Conservation (phyloP, 371 early-diverging fungal genomes). For the Batrachochytrium dendrobatidis region DNA sequence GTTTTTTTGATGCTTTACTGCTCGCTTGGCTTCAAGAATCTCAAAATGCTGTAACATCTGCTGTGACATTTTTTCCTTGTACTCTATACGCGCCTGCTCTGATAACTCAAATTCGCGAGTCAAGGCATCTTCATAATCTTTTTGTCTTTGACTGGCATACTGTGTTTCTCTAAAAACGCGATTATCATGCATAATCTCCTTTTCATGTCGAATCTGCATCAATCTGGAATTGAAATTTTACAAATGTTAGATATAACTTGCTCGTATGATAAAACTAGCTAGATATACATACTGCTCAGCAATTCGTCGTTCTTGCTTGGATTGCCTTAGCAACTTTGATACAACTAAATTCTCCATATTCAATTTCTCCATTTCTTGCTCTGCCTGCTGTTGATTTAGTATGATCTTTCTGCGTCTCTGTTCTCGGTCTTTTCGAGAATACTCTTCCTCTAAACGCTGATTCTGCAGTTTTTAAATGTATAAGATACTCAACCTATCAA, state of each 20-base stretch:
- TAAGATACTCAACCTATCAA: neutral
- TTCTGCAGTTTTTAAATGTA: conserved; percentile 12
- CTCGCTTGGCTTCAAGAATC: conserved; percentile 31
- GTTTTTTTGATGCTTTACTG: conserved; percentile 25
- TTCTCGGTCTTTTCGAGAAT: conserved; percentile 36
- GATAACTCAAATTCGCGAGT: conserved; percentile 31
- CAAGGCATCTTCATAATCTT: conserved; percentile 42
- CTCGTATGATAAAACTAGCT: neutral
- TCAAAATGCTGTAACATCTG: conserved; percentile 40
- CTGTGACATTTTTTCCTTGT: conserved; percentile 24
- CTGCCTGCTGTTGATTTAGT: conserved; percentile 31
- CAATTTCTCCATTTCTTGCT: conserved; percentile 31
- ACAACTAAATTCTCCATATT: conserved; percentile 35
- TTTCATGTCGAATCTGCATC: conserved; percentile 42
- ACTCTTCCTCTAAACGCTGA: conserved; percentile 37
- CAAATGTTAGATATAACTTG: neutral
- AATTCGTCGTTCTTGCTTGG: conserved; percentile 49
- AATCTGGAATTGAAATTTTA: conserved; percentile 20
- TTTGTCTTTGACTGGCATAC: conserved; percentile 41
- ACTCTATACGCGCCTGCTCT: conserved; percentile 29
- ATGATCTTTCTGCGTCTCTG: conserved; percentile 33
- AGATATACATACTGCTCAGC: conserved; percentile 35
- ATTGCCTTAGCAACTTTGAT: conserved; percentile 38
- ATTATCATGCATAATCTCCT: conserved; percentile 44
- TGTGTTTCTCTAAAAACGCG: conserved; percentile 40